These are phyloP conservation scores for Alternaria atra DNA, from an alignment of 2,329 filamentous ascomycete genomes.

Conservation along the genomic window DNA sequence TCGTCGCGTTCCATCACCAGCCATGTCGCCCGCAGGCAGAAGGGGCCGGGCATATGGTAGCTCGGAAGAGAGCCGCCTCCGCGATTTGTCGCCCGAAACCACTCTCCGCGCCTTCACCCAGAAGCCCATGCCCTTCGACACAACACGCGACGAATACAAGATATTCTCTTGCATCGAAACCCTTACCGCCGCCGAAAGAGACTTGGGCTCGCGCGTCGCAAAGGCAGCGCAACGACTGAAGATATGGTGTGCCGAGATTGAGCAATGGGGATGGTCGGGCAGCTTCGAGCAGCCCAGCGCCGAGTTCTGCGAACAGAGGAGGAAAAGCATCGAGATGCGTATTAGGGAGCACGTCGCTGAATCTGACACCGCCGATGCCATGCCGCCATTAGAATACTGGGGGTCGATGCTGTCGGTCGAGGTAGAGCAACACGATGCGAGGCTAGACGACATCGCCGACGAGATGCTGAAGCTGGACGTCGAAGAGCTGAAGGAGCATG, in stretches of 20 bases:
- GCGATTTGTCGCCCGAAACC: slow-evolving; percentile 52
- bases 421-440: slow-evolving; percentile 73
- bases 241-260: slow-evolving; percentile 78
- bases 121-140: slow-evolving; percentile 55
- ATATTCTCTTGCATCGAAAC: slow-evolving; percentile 65
- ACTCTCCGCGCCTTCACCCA: slow-evolving; percentile 56
- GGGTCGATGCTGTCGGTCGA: slow-evolving; percentile 74
- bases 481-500: slow-evolving; percentile 88
- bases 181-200: slow-evolving; percentile 71
- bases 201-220: slow-evolving; percentile 75
- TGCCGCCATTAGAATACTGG: slow-evolving; percentile 62
- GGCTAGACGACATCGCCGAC: slow-evolving; percentile 76
- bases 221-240: slow-evolving; percentile 75
- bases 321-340: slow-evolving; percentile 43
- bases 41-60: slow-evolving; percentile 34
- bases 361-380: slow-evolving; percentile 30
- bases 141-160: slow-evolving; percentile 52
- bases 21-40: slow-evolving; percentile 45
- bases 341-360: slow-evolving; percentile 43
- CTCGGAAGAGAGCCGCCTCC: slow-evolving; percentile 46
- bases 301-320: slow-evolving; percentile 34
- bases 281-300: slow-evolving; percentile 55
- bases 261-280: slow-evolving; percentile 67
- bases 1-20: slow-evolving; percentile 43
- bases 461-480: slow-evolving; percentile 76